Percentiles rank a stretch among this genome's conserved stretches.
These are phyloP conservation scores for Populus alba DNA, from an alignment of 345 rosid species.

Conservation along the genomic window DNA sequence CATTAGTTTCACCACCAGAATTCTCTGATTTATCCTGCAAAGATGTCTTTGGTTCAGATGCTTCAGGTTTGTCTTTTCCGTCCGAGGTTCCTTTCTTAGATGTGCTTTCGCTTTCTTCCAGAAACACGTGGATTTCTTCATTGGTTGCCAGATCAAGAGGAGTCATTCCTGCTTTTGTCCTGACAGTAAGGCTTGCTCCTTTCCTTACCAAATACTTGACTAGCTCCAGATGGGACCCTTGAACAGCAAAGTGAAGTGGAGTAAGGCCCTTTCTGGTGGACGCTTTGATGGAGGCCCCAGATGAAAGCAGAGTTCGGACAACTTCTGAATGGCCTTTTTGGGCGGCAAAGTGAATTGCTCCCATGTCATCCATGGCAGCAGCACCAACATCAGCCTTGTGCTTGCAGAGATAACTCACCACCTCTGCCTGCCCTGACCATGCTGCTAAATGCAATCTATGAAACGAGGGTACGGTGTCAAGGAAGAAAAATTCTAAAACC, in stretches of 20 bases:
- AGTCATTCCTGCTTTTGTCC: conserved; percentile 77
- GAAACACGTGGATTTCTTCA: conserved; percentile 49
- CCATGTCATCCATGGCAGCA: conserved; percentile 96
- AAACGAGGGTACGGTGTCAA: conserved; percentile 36
- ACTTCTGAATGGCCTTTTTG: conserved; percentile 88
- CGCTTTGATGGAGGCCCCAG: conserved; percentile 67
- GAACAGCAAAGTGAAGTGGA: conserved; percentile 89
- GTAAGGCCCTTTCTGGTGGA: conserved; percentile 79
- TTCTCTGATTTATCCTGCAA: conserved; percentile 24
- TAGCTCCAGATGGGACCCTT: conserved; percentile 78
- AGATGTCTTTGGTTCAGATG: conserved; percentile 34
- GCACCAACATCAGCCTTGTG: conserved; percentile 94
- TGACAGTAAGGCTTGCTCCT: conserved; percentile 58
- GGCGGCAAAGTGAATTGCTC: conserved; percentile 94
- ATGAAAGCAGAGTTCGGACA: conserved; percentile 53
- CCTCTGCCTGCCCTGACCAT: conserved; percentile 84
- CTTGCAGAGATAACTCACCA: conserved; percentile 76
- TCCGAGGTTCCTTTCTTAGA: conserved; percentile 28
- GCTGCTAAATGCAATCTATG: conserved; percentile 89
- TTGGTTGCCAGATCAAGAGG: conserved; percentile 68
- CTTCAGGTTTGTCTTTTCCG: conserved; percentile 31
- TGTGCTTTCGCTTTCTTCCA: conserved; percentile 54
- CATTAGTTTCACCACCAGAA: conserved; percentile 27
- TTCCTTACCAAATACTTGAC: conserved; percentile 71
- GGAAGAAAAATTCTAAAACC: conserved; percentile 22